Evolutionary conservation across 805 yeast genomes (phyloP).

Genomic region (Wickerhamiella cacticola): DNA sequence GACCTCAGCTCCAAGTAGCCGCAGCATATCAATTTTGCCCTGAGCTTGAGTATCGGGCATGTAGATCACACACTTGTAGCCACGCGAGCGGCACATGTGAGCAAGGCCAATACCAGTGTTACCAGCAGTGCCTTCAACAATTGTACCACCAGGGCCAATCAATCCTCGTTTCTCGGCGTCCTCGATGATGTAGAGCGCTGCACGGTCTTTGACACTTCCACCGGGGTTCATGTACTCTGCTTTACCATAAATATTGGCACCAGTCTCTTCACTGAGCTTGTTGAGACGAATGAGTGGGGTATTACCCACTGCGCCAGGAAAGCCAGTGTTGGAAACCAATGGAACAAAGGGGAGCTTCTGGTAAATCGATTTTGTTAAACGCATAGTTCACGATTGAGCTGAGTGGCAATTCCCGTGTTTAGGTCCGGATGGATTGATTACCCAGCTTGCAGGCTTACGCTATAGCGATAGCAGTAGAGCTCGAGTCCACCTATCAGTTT

Average conservation of each 20-base stretch:
- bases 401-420: not conserved
- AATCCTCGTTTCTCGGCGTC: constrained; percentile 58
- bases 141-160: constrained; percentile 66
- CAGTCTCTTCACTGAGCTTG: constrained; percentile 43
- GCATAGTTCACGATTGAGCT: constrained; percentile 10
- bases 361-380: not conserved
- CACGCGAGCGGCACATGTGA: constrained; percentile 60
- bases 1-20: constrained; percentile 73
- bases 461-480: too few species aligned
- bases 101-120: constrained; percentile 93
- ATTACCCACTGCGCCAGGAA: constrained; percentile 82
- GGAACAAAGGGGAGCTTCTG: constrained; percentile 43
- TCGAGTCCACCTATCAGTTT: not conserved
- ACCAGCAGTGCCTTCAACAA: constrained; percentile 91
- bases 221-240: constrained; percentile 93
- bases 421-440: not conserved
- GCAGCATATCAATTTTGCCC: constrained; percentile 60
- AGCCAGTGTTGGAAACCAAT: constrained; percentile 50
- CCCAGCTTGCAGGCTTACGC: too few species aligned
- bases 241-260: constrained; percentile 72
- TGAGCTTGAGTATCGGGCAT: constrained; percentile 88
- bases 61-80: constrained; percentile 74
- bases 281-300: constrained; percentile 68
- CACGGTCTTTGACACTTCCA: constrained; percentile 84
- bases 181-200: constrained; percentile 63